Evolutionary conservation across 192 early-diverging fungal species (phyloP).

Genomic region (Phlyctochytrium planicorne): DNA sequence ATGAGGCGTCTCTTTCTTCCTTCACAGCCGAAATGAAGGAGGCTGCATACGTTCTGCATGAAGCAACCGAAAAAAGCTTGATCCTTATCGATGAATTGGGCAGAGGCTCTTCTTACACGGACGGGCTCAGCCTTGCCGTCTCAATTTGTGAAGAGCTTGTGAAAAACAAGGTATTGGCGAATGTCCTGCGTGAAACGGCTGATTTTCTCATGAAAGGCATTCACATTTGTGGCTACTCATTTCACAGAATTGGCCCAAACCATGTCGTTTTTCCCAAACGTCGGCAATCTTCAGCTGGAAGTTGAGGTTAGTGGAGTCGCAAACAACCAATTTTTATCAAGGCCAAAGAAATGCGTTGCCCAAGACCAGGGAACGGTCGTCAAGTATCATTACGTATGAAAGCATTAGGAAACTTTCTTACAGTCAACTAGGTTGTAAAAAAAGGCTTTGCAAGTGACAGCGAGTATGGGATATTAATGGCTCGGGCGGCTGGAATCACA

Average conservation of each 20-base stretch:
- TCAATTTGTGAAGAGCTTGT: slow-evolving; percentile 74
- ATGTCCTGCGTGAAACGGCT: too few species aligned
- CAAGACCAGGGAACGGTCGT: too few species aligned
- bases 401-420: too few species aligned
- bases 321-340: too few species aligned
- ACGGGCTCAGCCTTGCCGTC: slow-evolving; percentile 71
- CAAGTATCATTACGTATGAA: too few species aligned
- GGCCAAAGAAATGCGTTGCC: too few species aligned
- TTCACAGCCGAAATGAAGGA: slow-evolving; percentile 91
- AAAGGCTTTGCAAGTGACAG: too few species aligned
- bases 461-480: too few species aligned
- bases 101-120: slow-evolving; percentile 64
- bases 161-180: too few species aligned
- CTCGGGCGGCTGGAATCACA: too few species aligned
- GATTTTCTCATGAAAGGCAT: slow-evolving; percentile 45
- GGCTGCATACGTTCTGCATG: slow-evolving; percentile 75
- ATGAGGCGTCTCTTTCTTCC: slow-evolving; percentile 58
- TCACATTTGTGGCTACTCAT: slow-evolving; percentile 77
- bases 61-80: slow-evolving; percentile 65
- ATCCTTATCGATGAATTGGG: slow-evolving; percentile 93
- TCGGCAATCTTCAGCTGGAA: slow-evolving; percentile 34
- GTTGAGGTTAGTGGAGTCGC: slow-evolving; percentile 29
- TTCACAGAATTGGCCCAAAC: slow-evolving; percentile 39
- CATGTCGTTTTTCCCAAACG: slow-evolving; percentile 11
- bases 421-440: too few species aligned